Evolutionary conservation across 306 rosid genomes (phyloP).

Genomic region (Prunus dulcis): DNA sequence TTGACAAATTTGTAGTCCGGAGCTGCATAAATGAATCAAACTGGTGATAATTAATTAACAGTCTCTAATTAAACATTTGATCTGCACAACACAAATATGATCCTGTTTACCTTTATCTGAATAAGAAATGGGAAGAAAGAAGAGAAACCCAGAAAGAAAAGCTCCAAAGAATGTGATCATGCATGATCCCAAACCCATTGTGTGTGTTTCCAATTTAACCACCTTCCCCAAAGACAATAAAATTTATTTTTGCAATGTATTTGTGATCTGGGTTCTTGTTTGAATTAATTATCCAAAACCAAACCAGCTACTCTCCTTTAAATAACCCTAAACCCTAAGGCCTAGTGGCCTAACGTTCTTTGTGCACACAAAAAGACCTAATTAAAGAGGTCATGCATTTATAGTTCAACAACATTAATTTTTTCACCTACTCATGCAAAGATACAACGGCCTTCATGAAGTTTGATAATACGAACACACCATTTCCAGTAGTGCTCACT

Average conservation of each 20-base stretch:
- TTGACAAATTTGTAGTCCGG: constrained; percentile 37
- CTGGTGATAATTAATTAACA: not conserved
- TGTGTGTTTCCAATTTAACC: not conserved
- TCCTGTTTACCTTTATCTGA: constrained; percentile 16
- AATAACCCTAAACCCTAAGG: constrained; percentile 6
- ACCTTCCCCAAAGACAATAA: not conserved
- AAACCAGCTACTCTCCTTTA: not conserved
- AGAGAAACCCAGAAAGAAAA: constrained; percentile 33
- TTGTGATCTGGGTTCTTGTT: not conserved
- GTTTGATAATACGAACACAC: not conserved
- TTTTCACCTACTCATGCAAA: constrained; percentile 33
- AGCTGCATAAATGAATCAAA: constrained; percentile 27
- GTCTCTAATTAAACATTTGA: not conserved
- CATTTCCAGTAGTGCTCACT: not conserved
- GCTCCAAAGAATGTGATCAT: constrained; percentile 15
- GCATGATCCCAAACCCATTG: not conserved
- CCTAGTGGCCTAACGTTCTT: constrained; percentile 15
- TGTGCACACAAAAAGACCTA: not conserved
- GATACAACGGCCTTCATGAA: constrained; percentile 28
- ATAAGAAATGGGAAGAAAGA: constrained; percentile 33
- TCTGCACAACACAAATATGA: constrained; percentile 15
- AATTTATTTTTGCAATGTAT: not conserved
- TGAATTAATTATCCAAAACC: not conserved
- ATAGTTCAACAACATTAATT: constrained; percentile 41
- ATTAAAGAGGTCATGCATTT: not conserved